Evolutionary conservation across 2,329 filamentous ascomycete genomes (phyloP), one percentile per base, ranked within the genome.

Genomic region (Mycosphaerelloides madeirae): DNA sequence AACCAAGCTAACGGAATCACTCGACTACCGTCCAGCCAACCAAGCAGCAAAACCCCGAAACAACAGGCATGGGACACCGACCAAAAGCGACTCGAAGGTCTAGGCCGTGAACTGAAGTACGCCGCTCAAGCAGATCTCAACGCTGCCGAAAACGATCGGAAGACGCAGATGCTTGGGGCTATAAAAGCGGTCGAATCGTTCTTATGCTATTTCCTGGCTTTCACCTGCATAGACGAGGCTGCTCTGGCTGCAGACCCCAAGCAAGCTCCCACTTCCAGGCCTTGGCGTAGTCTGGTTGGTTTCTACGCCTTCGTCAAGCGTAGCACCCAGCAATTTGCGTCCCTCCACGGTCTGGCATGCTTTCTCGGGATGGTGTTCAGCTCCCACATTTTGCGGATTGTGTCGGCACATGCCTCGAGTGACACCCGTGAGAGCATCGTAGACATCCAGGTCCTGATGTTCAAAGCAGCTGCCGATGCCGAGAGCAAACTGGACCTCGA

Each of bases 31-130:
- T 55, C 53, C 7, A 57, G 49, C 33, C 52, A 55, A 25, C 49
- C 50, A 13, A 50, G 43, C 48, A 48, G 19, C 33, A 58, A 54
- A 35, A 62, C 57, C 3, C 46, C 60, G 3, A 62, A 65, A 8
- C 63, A 66, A 3, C 54, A 64, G 12, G 52, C 65, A 1, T 66
- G 70, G 49, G 63, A 64, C 6, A 56, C 63, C 1, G 62, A 65
- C 15, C 69, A 68, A 12, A 61, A 60, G 38, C 68, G 67, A 25
- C 55, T 70, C 33, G 68, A 70, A 29, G 59, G 55, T 3, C 61
- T 70, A 41, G 71, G 71, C 8, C 66, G 68, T 6, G 62, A 67
- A 1, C 58, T 74, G n/a, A 75, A 75, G 57, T 70, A 73, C 41
- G 65, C 69, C 38, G 64, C 65, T 2, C 61, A 66, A 31, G 66